Conservation (phyloP, 805 yeast species). For the Yamadazyma tumulicola region DNA sequence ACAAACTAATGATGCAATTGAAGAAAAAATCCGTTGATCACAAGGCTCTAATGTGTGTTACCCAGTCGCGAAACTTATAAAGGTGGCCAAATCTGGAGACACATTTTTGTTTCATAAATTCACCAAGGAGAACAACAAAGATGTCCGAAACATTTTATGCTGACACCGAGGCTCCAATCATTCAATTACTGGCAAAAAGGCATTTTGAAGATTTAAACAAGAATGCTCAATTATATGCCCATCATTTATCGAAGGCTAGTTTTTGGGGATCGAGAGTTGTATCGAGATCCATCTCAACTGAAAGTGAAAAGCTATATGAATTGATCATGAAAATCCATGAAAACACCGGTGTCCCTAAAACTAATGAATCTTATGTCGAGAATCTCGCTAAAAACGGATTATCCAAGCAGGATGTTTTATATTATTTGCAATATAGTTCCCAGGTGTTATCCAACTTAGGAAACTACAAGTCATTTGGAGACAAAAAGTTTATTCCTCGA, state of each 20-base stretch:
- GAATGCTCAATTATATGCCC: conserved; percentile 69
- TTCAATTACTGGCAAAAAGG: conserved; percentile 54
- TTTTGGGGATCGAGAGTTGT: conserved; percentile 82
- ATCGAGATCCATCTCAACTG: conserved; percentile 77
- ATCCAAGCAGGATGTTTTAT: conserved; percentile 21
- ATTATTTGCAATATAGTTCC: conserved; percentile 69
- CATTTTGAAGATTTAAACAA: conserved; percentile 65
- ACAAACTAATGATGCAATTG: too few species aligned
- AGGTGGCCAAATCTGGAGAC: too few species aligned
- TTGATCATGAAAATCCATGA: conserved; percentile 59
- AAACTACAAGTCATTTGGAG: conserved; percentile 85
- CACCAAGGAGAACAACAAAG: too few species aligned
- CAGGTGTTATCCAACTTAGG: conserved; percentile 75
- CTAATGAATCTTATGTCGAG: conserved; percentile 37
- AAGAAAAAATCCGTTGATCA: too few species aligned
- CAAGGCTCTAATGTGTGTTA: too few species aligned
- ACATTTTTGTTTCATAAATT: too few species aligned
- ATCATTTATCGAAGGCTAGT: conserved; percentile 76
- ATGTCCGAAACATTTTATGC: conserved; percentile 28
- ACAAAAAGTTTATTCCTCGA: conserved; percentile 77
- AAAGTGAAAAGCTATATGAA: conserved; percentile 73
- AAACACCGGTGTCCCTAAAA: conserved; percentile 42
- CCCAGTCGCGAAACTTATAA: too few species aligned
- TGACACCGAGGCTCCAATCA: conserved; percentile 43
- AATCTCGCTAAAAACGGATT: conserved; percentile 23